Evolutionary conservation across 495 filamentous ascomycete species (phyloP).

Genomic region (Diplogelasinospora grovesii): DNA sequence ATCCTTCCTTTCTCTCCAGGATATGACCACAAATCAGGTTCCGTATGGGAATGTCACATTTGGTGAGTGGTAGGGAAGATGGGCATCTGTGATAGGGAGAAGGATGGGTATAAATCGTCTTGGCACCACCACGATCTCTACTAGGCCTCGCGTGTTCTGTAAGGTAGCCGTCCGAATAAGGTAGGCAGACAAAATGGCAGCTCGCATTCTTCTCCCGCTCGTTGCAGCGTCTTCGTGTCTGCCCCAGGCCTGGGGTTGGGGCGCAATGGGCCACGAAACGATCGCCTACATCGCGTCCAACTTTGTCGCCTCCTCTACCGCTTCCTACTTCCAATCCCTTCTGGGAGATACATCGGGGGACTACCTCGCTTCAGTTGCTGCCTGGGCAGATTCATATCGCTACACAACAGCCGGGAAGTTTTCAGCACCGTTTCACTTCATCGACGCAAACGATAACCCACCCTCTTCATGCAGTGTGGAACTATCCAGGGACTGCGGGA

Average conservation of each 20-base stretch:
- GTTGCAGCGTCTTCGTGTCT: not conserved
- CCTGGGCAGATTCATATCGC: constrained; percentile 57
- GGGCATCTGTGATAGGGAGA: no score
- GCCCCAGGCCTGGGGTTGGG: constrained; percentile 39
- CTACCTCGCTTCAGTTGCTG: constrained; percentile 52
- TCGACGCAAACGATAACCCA: constrained; percentile 60
- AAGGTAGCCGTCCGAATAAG: no score
- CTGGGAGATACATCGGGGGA: constrained; percentile 43
- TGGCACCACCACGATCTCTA: no score
- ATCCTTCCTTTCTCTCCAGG: no score
- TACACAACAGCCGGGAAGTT: constrained; percentile 47
- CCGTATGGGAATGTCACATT: no score
- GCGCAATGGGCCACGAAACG: constrained; percentile 53
- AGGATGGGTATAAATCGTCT: no score
- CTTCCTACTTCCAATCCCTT: constrained; percentile 27
- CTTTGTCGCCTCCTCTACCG: not conserved
- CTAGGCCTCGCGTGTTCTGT: no score
- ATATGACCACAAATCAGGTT: no score
- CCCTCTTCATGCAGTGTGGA: constrained; percentile 49
- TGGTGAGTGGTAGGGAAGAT: no score
- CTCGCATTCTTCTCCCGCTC: no score
- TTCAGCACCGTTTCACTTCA: constrained; percentile 51
- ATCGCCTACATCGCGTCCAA: constrained; percentile 42
- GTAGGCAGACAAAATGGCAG: no score
- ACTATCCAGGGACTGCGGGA: constrained; percentile 51